These are phyloP conservation scores for Lachnellula suecica DNA, from an alignment of 2,329 filamentous ascomycete genomes.

Conservation along the genomic window DNA sequence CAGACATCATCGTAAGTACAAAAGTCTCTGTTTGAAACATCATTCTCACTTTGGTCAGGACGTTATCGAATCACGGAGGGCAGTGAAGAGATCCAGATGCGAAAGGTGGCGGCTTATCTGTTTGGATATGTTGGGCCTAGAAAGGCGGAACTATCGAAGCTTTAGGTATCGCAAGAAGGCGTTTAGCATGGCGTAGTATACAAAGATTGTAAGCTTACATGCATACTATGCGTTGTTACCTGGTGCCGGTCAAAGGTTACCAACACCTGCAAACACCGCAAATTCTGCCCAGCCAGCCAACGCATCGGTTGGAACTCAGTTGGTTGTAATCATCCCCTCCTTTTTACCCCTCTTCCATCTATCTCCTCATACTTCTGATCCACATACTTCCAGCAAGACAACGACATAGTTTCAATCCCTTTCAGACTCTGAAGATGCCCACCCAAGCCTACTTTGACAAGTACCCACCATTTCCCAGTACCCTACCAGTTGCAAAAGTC, in stretches of 20 bases:
- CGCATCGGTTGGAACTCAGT: too few species aligned
- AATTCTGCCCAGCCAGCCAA: too few species aligned
- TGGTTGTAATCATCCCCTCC: too few species aligned
- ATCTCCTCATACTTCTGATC: too few species aligned
- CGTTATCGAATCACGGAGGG: slow-evolving; percentile 64
- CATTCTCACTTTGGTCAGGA: slow-evolving; percentile 4
- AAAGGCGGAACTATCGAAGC: slow-evolving; percentile 30
- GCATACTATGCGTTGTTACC: too few species aligned
- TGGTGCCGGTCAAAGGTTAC: too few species aligned
- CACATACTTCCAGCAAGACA: too few species aligned
- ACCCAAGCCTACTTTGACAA: slow-evolving; percentile 5
- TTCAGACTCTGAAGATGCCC: slow-evolving; percentile 9
- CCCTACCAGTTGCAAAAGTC: slow-evolving; percentile 1
- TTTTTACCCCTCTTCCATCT: too few species aligned
- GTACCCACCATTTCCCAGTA: slow-evolving; percentile 5
- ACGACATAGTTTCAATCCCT: too few species aligned
- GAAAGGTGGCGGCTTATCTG: slow-evolving; percentile 56
- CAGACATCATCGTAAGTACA: slow-evolving; percentile 52
- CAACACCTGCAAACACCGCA: too few species aligned
- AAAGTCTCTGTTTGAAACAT: neutral
- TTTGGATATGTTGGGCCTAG: slow-evolving; percentile 52
- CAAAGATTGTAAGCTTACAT: neutral
- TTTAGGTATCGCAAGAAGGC: slow-evolving; percentile 7
- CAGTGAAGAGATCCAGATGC: slow-evolving; percentile 65
- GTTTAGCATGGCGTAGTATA: neutral